These are phyloP conservation scores for Sporothrix variecibatus DNA, from an alignment of 2,329 filamentous ascomycete genomes.

Conservation along the genomic window DNA sequence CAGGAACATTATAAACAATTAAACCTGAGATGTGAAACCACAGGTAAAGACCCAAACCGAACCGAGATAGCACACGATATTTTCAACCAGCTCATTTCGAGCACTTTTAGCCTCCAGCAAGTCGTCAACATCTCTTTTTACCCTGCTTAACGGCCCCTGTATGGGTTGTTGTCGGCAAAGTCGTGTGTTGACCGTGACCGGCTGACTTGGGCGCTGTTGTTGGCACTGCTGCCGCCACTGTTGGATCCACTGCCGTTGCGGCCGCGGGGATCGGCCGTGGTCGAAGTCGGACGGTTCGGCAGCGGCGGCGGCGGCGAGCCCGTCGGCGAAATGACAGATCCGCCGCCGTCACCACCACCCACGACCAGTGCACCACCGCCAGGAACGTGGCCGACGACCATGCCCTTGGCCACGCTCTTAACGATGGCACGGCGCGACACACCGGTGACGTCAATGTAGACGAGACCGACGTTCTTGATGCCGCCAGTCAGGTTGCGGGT, in stretches of 20 bases:
- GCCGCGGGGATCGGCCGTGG: neutral
- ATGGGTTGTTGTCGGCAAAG: slow-evolving; percentile 33
- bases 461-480: slow-evolving; percentile 92
- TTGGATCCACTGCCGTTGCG: neutral
- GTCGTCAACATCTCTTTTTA: too few species aligned
- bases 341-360: slow-evolving; percentile 56
- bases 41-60: neutral
- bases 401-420: slow-evolving; percentile 94
- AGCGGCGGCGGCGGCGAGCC: slow-evolving; percentile 13
- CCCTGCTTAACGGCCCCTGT: slow-evolving; percentile 22
- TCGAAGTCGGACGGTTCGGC: neutral
- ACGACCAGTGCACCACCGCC: slow-evolving; percentile 74
- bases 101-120: neutral
- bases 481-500: slow-evolving; percentile 76
- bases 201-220: slow-evolving; percentile 19
- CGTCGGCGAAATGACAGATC: slow-evolving; percentile 30
- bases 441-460: slow-evolving; percentile 95
- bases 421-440: slow-evolving; percentile 87
- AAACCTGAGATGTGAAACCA: neutral
- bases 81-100: neutral
- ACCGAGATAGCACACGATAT: neutral
- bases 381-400: slow-evolving; percentile 81
- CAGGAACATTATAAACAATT: neutral
- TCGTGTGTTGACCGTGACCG: slow-evolving; percentile 24
- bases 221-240: slow-evolving; percentile 32